A percentile compares a stretch with the other conserved stretches of the same genome.
These are phyloP conservation scores for Conidiobolus incongruus DNA, from an alignment of 371 early-diverging fungal genomes.

Conservation along the genomic window DNA sequence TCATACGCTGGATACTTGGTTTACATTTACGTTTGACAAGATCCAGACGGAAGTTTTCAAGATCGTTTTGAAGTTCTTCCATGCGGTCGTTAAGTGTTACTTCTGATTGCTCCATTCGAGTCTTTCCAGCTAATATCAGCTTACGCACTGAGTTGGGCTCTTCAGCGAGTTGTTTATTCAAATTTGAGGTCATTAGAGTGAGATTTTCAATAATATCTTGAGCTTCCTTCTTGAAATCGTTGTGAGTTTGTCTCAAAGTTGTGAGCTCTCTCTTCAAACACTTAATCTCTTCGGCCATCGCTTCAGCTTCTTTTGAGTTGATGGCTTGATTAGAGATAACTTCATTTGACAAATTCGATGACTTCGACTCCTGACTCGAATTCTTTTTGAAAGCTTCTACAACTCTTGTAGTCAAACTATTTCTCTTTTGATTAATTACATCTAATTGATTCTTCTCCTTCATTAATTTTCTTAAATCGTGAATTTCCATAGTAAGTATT, in stretches of 20 bases:
- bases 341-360: neutral
- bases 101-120: slow-evolving; percentile 25
- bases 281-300: neutral
- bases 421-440: slow-evolving; percentile 10
- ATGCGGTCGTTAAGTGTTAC: slow-evolving; percentile 24
- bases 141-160: slow-evolving; percentile 11
- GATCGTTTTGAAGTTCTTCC: slow-evolving; percentile 37
- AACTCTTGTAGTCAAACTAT: slow-evolving; percentile 2
- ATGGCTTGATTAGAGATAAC: neutral
- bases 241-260: slow-evolving; percentile 6
- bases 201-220: slow-evolving; percentile 11
- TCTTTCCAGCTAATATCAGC: slow-evolving; percentile 30
- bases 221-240: slow-evolving; percentile 13
- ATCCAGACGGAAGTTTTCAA: slow-evolving; percentile 53
- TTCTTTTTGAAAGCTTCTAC: neutral
- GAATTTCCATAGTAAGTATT: slow-evolving; percentile 12
- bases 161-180: slow-evolving; percentile 11
- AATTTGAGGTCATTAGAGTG: slow-evolving; percentile 11
- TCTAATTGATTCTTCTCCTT: slow-evolving; percentile 9
- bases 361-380: slow-evolving; percentile 1
- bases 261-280: slow-evolving; percentile 1
- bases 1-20: slow-evolving; percentile 27
- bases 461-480: slow-evolving; percentile 12
- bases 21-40: slow-evolving; percentile 41
- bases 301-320: slow-evolving; percentile 3